Base-by-base conservation (phyloP, 192 early-diverging fungal species). In the Podila verticillata region DNA sequence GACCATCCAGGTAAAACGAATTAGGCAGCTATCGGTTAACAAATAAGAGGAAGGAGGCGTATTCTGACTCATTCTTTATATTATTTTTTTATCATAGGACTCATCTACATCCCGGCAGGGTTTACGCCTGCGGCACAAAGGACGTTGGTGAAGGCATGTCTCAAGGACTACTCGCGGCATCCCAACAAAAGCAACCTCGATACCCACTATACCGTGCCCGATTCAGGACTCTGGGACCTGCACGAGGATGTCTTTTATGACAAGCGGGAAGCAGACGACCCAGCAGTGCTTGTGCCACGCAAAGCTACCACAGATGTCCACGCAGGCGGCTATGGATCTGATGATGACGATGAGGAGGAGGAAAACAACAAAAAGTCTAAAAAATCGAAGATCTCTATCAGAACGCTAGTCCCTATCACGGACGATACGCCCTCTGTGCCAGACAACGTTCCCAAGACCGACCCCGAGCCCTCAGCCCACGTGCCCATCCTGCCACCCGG, bases 171-270 rank as follows among this genome's bases (percentile, higher is more conserved):
- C 68, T 82, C 95, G 3, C 70, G 75, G 29, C 87, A 89, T 29
- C 97, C 97, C 7, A 97, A 95, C 77, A 89, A 91, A 9, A 91
- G 92, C 48, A 99, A 96, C 82, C 87, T 99, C 5, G 94, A 98
- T 69, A 91, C 96, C 20, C 96, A 96, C 72, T 98, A 94, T 65
- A 61, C 80, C 7, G 65, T 95, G 20, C 92, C 92, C 7, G 58
- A 80, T 2, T 63, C 77, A 31, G 93, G 93, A 8, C 36, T 92
- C 19, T 93, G 91, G 93, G 68, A 84, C 22, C 66, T 85, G 22
- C 81, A 90, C 69, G 88, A 87, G 56, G 34, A 68, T 30, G 72
- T 81, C 12, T 62, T 66, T 28, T 39, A 59, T 30, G 71, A 73
- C 34, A 44, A 60, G 13, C 64, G 75, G 51, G 35, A 72, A 2